Base-by-base conservation (phyloP, 768 basidiomycete genomes). In the Boletus rubropictus region DNA sequence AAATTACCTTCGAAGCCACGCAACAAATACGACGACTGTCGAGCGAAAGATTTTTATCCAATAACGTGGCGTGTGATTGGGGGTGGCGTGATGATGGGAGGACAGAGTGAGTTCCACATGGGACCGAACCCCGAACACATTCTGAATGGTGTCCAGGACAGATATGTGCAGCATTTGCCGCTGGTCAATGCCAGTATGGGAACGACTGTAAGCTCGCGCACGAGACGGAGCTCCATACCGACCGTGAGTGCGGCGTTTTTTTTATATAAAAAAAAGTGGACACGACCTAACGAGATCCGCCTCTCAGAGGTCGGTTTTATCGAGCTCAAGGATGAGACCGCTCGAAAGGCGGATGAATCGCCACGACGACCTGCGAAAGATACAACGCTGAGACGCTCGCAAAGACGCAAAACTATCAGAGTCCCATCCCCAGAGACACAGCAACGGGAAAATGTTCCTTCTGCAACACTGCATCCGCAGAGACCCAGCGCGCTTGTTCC, bases 1-100 rank as follows among this genome's bases (percentile, higher is more conserved):
- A 46, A 46, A 9, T 39, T 66, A 21, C 65, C 69, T 10, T 34
- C 59, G 25, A 63, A 64, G 24, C 68, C 67, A 12, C 45, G 52
- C 25, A 32, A 51, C 32, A 56, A 43, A 9, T 60, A 65, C 28
- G 72, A 73, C 35, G 70, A 71, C 27, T 67, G 60, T 51, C 64
- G 57, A 34, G 63, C 70, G 56, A 79, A 67, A 51, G 74, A 74
- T 48, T 83, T 70, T 61, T 82, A 78, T 54, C 84, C 84, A 22
- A 72, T 88, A 38, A 73, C 76, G 4, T 88, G 86, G 86, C 74
- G 86, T 35, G 84, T 88, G 11, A 83, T 88, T 42, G 84, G 86
- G 0, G 86, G 86, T 12, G 86, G 86, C 3, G 86, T 87, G n/a
- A 72, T 77, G 64, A 74, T 87, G 72, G 76, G 74, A 50, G 78